These are phyloP conservation scores for Bruguiera parviflora DNA, from an alignment of 345 rosid species.

Conservation along the genomic window DNA sequence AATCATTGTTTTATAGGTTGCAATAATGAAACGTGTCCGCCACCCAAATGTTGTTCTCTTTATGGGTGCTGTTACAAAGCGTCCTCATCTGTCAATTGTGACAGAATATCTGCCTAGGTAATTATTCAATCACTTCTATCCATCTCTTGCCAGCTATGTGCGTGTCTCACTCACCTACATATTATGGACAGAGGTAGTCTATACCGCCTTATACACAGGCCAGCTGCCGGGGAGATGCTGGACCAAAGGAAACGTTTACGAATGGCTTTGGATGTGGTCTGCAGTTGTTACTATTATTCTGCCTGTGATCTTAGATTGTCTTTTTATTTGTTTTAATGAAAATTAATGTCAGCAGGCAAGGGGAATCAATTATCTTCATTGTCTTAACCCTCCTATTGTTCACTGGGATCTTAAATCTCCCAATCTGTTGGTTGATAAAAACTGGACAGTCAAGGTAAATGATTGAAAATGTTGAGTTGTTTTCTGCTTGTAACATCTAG, in stretches of 20 bases:
- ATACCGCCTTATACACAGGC: slow-evolving; percentile 83
- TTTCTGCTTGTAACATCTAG: not conserved
- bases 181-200: slow-evolving; percentile 76
- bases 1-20: slow-evolving; percentile 47
- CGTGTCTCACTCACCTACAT: slow-evolving; percentile 4
- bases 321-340: not conserved
- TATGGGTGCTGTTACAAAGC: slow-evolving; percentile 98
- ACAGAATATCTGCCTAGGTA: slow-evolving; percentile 94
- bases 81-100: slow-evolving; percentile 80
- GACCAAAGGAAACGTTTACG: slow-evolving; percentile 87
- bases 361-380: slow-evolving; percentile 91
- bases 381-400: slow-evolving; percentile 83
- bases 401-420: slow-evolving; percentile 99
- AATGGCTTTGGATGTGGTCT: slow-evolving; percentile 92
- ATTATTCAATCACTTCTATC: slow-evolving; percentile 1
- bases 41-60: slow-evolving; percentile 98
- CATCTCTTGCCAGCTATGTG: not conserved
- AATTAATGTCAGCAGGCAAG: slow-evolving; percentile 65
- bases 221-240: slow-evolving; percentile 72
- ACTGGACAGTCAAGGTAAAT: slow-evolving; percentile 90
- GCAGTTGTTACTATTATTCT: slow-evolving; percentile 22
- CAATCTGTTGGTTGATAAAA: slow-evolving; percentile 89
- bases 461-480: not conserved
- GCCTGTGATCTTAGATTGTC: not conserved
- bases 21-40: slow-evolving; percentile 95